Evolutionary conservation across 1,284 basidiomycete species (phyloP).

Genomic region (Taiwanofungus camphoratus): DNA sequence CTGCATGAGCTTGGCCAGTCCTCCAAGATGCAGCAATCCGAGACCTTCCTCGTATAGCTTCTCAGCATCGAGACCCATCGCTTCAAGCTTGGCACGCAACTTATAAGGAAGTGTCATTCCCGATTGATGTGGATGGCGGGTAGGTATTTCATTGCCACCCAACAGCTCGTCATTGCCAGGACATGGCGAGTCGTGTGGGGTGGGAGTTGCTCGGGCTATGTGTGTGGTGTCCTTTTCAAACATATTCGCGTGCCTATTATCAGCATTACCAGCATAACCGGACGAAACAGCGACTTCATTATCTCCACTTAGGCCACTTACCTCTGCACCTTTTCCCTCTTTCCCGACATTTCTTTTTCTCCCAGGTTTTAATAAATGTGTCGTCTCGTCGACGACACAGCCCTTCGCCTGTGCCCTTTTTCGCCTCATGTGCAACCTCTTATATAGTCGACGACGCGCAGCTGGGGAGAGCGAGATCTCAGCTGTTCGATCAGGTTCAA

Average conservation of each 20-base stretch:
- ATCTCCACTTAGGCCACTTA: too few relatives aligned
- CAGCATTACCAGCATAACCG: too few relatives aligned
- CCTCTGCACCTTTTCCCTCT: conserved; percentile 4
- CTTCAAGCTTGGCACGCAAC: conserved; percentile 34
- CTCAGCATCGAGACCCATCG: conserved; percentile 38
- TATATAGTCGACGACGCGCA: conserved; percentile 50
- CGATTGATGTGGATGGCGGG: conserved; percentile 20
- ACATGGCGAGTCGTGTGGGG: too few relatives aligned
- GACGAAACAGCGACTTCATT: too few relatives aligned
- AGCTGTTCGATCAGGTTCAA: background rate
- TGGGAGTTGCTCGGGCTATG: too few relatives aligned
- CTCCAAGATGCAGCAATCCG: conserved; percentile 45
- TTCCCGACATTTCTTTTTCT: conserved; percentile 21
- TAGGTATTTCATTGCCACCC: too few relatives aligned
- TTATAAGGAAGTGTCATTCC: conserved; percentile 42
- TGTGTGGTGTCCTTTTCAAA: too few relatives aligned
- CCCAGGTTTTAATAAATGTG: conserved; percentile 41
- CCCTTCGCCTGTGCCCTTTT: conserved; percentile 52
- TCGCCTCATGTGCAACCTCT: conserved; percentile 67
- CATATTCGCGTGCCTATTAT: too few relatives aligned
- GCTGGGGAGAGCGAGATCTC: conserved; percentile 31
- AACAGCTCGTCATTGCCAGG: too few relatives aligned
- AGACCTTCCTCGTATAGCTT: conserved; percentile 37
- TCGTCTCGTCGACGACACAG: conserved; percentile 24
- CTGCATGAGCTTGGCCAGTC: conserved; percentile 36